These are phyloP conservation scores for Adansonia rubrostipa DNA, from an alignment of 441 rosid genomes.

Conservation along the genomic window DNA sequence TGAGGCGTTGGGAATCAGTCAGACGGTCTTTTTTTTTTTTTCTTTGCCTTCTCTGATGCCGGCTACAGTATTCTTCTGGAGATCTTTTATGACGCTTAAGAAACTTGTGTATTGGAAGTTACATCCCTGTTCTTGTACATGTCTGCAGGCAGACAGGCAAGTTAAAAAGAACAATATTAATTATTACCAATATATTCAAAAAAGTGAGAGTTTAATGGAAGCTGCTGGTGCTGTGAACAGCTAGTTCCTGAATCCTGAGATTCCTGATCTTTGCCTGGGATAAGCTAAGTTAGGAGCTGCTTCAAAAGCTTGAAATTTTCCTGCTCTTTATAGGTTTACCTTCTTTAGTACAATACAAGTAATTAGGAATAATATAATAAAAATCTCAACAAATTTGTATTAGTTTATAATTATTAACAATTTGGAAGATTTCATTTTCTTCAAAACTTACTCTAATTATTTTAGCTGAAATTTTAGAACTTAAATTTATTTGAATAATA, in stretches of 20 bases:
- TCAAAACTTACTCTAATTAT: too few relatives aligned
- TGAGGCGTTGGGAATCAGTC: slow-evolving; percentile 12
- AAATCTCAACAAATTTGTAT: not conserved
- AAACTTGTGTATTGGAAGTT: slow-evolving; percentile 16
- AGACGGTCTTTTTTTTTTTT: not conserved
- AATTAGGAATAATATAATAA: not conserved
- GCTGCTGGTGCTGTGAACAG: not conserved
- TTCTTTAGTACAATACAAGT: not conserved
- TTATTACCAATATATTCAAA: not conserved
- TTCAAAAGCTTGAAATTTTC: not conserved
- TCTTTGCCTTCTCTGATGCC: not conserved
- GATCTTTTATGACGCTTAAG: not conserved
- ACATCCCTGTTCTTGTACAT: not conserved
- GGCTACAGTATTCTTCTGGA: slow-evolving; percentile 18
- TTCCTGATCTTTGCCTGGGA: slow-evolving; percentile 6
- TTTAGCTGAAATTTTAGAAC: not conserved
- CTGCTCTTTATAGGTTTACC: not conserved
- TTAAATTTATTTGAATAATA: not conserved
- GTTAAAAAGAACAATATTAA: not conserved
- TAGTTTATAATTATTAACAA: not conserved
- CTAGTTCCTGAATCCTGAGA: slow-evolving; percentile 11
- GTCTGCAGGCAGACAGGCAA: not conserved
- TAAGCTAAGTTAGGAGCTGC: slow-evolving; percentile 8
- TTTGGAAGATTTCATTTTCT: too few relatives aligned
- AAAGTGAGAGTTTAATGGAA: slow-evolving; percentile 4